Percentiles rank a stretch among this genome's conserved stretches.
Evolutionary conservation across 2,329 filamentous ascomycete species (phyloP).

Genomic region (Boeremia exigua): DNA sequence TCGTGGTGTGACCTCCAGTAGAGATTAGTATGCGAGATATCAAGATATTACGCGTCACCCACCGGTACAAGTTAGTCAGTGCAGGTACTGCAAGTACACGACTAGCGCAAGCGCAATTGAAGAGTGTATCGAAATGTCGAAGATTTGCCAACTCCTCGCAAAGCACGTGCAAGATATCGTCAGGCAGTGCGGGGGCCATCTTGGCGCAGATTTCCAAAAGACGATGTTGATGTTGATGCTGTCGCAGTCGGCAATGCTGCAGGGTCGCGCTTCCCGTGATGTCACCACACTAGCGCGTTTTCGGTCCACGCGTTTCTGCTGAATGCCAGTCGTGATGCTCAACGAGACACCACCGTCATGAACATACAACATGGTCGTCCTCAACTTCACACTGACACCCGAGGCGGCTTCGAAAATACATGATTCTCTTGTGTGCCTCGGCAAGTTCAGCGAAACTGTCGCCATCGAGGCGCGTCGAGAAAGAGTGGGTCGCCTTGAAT

Average conservation of each 20-base stretch:
- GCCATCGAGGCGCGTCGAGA: conserved; percentile 75
- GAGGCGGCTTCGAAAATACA: conserved; percentile 74
- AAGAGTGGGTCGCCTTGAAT: conserved; percentile 56
- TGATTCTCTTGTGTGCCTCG: conserved; percentile 75
- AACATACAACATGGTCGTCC: conserved; percentile 49
- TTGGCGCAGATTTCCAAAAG: conserved; percentile 3
- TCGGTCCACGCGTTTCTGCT: conserved; percentile 10
- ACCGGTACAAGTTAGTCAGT: conserved; percentile 69
- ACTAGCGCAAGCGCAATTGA: conserved; percentile 63
- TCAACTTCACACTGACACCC: conserved; percentile 76
- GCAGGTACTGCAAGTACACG: conserved; percentile 65
- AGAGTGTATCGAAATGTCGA: conserved; percentile 66
- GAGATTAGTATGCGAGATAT: neutral
- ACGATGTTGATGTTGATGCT: conserved; percentile 16
- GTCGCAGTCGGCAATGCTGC: conserved; percentile 7
- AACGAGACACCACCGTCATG: conserved; percentile 2
- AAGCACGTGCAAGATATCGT: conserved; percentile 67
- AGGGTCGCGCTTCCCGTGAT: conserved; percentile 18
- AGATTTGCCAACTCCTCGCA: conserved; percentile 64
- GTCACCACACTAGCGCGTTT: conserved; percentile 30
- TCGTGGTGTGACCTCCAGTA: conserved; percentile 51
- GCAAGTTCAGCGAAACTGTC: conserved; percentile 81
- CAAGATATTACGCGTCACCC: conserved; percentile 22
- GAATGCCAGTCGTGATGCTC: neutral
- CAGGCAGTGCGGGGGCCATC: conserved; percentile 53